Evolutionary conservation across 306 rosid genomes (phyloP), one percentile per base, ranked within the genome.

Genomic region (Acacia confusa): DNA sequence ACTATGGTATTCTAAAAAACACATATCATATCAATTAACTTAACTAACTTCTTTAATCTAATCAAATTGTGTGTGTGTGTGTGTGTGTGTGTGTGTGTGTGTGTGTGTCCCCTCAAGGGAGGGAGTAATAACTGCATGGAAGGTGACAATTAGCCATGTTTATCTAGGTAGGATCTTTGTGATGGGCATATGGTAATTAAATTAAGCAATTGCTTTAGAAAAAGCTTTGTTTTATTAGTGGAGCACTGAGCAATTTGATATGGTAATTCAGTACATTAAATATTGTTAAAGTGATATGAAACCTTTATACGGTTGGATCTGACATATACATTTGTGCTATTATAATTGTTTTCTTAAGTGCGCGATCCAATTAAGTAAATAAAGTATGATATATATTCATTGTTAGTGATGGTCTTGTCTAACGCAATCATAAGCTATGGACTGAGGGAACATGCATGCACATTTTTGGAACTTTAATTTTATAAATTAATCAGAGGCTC

Each of bases 221-320:
- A 69, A 78, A 48, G 16, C 30, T 85, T 32, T 63, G 85, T 82
- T 82, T 85, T 74, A 72, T 85, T 75, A 82, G 88, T 85, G 88
- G 88, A 82, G 88, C 88, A 85, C 88, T 79, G 53, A 44, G 65
- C 75, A 13, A 63, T 34, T 63, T 70, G 79, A 82, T 82, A 82
- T 79, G 73, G 58, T 79, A 79, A 63, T 79, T 79, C 75, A 63
- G 61, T 82, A 40, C 55, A 50, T 70, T 80, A 77, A 67, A 68
- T 83, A 64, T 68, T 82, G 66, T 78, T 78, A 68, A 81, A 81
- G 81, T 78, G 75, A 78, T 73, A 72, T 61, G 45, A 48, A 57
- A 83, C 48, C 74, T 66, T 78, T 73, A 78, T 74, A 40, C 25
- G 71, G 80, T 85, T 82, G 84, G 86, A 82, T 82, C 79, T 82